Percentiles rank a stretch among this genome's conserved stretches.
These are phyloP conservation scores for Plasmodium falciparum DNA, from an alignment of 169 alveolate species.

Conservation along the genomic window DNA sequence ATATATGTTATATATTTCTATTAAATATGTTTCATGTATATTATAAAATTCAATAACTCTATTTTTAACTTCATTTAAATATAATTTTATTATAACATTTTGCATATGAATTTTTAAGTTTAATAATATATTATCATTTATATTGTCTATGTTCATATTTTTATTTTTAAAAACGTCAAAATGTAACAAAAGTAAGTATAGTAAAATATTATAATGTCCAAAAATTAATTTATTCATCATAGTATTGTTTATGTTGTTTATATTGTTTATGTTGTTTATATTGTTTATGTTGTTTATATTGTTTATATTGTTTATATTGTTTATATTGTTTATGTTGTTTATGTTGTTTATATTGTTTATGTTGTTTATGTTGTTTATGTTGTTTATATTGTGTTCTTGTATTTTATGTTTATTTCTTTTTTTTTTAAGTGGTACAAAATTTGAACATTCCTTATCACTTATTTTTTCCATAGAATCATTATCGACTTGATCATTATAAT, in stretches of 20 bases:
- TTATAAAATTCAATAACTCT: slow-evolving; percentile 51
- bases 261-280: too few species aligned
- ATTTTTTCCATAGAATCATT: too few species aligned
- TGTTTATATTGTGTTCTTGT: slow-evolving; percentile 23
- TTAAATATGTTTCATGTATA: slow-evolving; percentile 44
- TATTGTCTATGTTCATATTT: slow-evolving; percentile 21
- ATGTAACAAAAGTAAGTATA: slow-evolving; percentile 40
- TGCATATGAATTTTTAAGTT: slow-evolving; percentile 37
- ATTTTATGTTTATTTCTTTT: not conserved
- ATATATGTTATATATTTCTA: slow-evolving; percentile 36
- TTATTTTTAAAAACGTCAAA: slow-evolving; percentile 37
- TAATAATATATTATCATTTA: slow-evolving; percentile 33
- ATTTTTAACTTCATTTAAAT: slow-evolving; percentile 45
- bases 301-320: slow-evolving; percentile 6
- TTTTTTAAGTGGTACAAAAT: not conserved
- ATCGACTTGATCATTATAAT: too few species aligned
- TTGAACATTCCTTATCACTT: too few species aligned
- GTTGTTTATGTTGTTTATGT: slow-evolving; percentile 12
- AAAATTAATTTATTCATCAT: slow-evolving; percentile 34
- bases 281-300: slow-evolving; percentile 5
- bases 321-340: too few species aligned
- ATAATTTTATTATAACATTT: slow-evolving; percentile 41
- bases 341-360: too few species aligned
- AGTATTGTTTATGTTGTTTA: slow-evolving; percentile 1
- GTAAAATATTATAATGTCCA: slow-evolving; percentile 56